These are phyloP conservation scores for Entrophospora sp. DNA, from an alignment of 192 early-diverging fungal species.

Conservation along the genomic window DNA sequence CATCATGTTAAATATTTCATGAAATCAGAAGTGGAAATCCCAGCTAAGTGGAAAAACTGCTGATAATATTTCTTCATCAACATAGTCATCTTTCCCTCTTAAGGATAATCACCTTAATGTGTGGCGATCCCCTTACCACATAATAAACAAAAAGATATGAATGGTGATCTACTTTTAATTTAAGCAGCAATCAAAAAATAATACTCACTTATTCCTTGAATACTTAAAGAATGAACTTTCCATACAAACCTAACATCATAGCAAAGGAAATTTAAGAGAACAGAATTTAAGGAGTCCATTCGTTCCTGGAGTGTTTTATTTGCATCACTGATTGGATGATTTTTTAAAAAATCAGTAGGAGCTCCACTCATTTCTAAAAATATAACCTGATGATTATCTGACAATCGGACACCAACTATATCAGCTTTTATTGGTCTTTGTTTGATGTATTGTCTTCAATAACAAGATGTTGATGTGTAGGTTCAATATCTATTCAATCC, in stretches of 20 bases:
- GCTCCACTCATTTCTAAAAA: background rate
- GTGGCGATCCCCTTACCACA: background rate
- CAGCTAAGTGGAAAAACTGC: slow-evolving; percentile 1
- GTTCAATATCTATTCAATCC: slow-evolving; percentile 9
- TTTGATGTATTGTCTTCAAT: background rate
- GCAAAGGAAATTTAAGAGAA: slow-evolving; percentile 1
- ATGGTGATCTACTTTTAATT: background rate
- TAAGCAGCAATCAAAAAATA: slow-evolving; percentile 8
- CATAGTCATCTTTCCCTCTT: slow-evolving; percentile 4
- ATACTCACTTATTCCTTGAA: slow-evolving; percentile 20
- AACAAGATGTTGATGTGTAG: slow-evolving; percentile 1
- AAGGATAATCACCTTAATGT: background rate
- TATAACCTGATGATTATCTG: background rate
- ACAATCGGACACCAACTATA: slow-evolving; percentile 7
- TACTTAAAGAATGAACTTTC: slow-evolving; percentile 3
- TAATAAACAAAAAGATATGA: background rate
- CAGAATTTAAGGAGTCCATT: slow-evolving; percentile 15
- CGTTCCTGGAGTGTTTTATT: slow-evolving; percentile 2
- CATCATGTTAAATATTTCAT: slow-evolving; percentile 3
- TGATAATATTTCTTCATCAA: background rate
- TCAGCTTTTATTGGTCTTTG: slow-evolving; percentile 11
- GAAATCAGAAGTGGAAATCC: background rate
- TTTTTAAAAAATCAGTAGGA: background rate
- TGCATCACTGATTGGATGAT: background rate
- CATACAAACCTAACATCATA: slow-evolving; percentile 14